Evolutionary conservation across 352 stramenopile species (phyloP).

Genomic region (Pythium aristosporum): DNA sequence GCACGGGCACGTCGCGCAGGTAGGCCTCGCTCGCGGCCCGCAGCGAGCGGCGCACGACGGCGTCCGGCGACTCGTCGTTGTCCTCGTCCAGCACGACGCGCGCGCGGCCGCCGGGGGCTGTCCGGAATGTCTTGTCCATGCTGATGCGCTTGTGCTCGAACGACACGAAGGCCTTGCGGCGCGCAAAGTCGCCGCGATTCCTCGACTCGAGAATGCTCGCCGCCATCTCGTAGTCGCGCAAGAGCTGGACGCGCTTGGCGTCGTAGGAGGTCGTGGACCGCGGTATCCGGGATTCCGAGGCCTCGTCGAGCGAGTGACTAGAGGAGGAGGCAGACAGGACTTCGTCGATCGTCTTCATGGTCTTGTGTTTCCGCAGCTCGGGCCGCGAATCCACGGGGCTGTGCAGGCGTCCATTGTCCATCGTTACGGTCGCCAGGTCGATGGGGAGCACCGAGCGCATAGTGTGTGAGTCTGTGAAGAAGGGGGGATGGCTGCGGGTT

Average conservation of each 20-base stretch:
- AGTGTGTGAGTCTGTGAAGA: background rate
- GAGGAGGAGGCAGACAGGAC: conserved; percentile 7
- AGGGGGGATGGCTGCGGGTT: background rate
- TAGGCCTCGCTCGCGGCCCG: conserved; percentile 29
- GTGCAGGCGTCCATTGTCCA: conserved; percentile 11
- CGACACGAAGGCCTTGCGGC: conserved; percentile 46
- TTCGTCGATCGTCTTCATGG: conserved; percentile 28
- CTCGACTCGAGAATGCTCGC: conserved; percentile 41
- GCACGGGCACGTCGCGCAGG: conserved; percentile 11
- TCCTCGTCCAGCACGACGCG: conserved; percentile 39
- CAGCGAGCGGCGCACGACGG: conserved; percentile 27
- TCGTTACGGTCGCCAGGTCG: conserved; percentile 4
- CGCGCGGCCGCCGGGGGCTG: conserved; percentile 42
- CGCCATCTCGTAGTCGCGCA: conserved; percentile 48
- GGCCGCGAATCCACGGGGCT: background rate
- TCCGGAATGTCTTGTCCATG: conserved; percentile 53
- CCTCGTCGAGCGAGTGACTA: background rate
- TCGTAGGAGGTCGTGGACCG: background rate
- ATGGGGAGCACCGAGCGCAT: conserved; percentile 24
- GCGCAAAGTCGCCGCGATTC: conserved; percentile 43
- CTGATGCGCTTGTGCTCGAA: conserved; percentile 52
- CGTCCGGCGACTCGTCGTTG: conserved; percentile 5
- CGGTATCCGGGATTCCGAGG: background rate
- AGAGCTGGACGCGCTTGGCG: conserved; percentile 1
- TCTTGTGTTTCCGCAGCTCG: conserved; percentile 28